Conservation (phyloP, 2,329 filamentous ascomycete species). For the Ceratocystis eucalypticola region DNA sequence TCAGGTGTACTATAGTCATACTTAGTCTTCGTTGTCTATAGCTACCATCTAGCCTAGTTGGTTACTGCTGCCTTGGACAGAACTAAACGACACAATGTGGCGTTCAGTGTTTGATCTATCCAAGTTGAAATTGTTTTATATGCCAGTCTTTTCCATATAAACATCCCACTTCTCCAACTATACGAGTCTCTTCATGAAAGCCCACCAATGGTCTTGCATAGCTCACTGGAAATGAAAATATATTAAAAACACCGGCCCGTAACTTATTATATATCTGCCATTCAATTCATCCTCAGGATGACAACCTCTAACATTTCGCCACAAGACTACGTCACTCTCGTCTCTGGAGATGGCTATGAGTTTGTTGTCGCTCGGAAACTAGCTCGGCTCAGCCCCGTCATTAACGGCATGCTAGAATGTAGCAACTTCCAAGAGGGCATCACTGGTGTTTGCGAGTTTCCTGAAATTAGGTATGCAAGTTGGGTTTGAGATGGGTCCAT, state of each 20-base stretch:
- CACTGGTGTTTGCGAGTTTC: slow-evolving; percentile 20
- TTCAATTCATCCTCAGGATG: neutral
- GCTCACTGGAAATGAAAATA: neutral
- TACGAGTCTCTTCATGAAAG: neutral
- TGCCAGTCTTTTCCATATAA: neutral
- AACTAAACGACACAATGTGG: neutral
- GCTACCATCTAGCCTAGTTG: neutral
- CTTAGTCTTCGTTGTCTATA: neutral
- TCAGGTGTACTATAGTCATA: neutral
- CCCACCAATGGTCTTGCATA: neutral
- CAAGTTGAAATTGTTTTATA: neutral
- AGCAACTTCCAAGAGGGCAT: slow-evolving; percentile 32
- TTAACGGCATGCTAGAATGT: slow-evolving; percentile 61
- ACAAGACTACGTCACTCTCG: slow-evolving; percentile 61
- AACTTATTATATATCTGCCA: neutral
- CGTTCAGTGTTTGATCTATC: too few relatives aligned
- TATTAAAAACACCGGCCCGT: neutral
- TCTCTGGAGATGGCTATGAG: slow-evolving; percentile 63
- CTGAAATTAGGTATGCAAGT: slow-evolving; percentile 19
- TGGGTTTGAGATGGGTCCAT: neutral
- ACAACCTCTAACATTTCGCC: neutral
- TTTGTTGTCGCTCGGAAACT: slow-evolving; percentile 62
- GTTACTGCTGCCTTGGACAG: neutral
- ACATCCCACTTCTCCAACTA: neutral
- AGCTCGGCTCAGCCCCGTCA: slow-evolving; percentile 53